Evolutionary conservation across 2,329 filamentous ascomycete genomes (phyloP).

Genomic region (Cadophora gregata): DNA sequence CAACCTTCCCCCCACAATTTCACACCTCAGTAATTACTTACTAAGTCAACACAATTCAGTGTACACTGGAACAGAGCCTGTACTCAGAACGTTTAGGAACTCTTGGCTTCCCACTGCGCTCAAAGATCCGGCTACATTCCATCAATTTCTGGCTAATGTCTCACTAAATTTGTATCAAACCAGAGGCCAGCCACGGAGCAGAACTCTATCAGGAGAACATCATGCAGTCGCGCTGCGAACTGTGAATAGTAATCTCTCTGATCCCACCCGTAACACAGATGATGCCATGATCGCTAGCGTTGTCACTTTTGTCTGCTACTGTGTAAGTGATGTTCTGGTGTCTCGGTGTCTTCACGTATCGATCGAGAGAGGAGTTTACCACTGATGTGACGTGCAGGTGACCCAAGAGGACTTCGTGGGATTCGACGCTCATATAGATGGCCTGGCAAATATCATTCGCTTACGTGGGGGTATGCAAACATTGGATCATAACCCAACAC

Average conservation of each 20-base stretch:
- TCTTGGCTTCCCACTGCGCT: constrained; percentile 7
- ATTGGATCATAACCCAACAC: not conserved
- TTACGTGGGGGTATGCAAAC: constrained; percentile 4
- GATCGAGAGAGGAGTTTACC: not conserved
- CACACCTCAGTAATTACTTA: not conserved
- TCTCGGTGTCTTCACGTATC: not conserved
- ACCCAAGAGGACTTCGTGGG: not conserved
- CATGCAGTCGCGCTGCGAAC: constrained; percentile 5
- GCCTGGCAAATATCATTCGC: constrained; percentile 6
- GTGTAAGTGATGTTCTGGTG: not conserved
- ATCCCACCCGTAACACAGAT: not conserved
- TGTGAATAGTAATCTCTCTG: constrained; percentile 8
- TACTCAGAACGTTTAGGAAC: not conserved
- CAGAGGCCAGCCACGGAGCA: not conserved
- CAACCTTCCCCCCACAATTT: not conserved
- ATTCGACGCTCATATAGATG: not conserved
- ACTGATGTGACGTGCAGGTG: not conserved
- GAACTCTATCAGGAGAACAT: not conserved
- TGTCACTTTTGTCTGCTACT: constrained; percentile 11
- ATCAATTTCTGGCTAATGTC: constrained; percentile 12
- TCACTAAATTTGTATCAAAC: not conserved
- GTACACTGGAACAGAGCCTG: not conserved
- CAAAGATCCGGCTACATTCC: constrained; percentile 10
- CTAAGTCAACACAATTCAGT: not conserved
- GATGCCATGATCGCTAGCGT: constrained; percentile 7